A percentile compares a stretch with the other conserved stretches of the same genome.
phyloP scores from a whole-genome alignment of 148 eudicot species.

The Suaeda aralocaspica region DNA sequence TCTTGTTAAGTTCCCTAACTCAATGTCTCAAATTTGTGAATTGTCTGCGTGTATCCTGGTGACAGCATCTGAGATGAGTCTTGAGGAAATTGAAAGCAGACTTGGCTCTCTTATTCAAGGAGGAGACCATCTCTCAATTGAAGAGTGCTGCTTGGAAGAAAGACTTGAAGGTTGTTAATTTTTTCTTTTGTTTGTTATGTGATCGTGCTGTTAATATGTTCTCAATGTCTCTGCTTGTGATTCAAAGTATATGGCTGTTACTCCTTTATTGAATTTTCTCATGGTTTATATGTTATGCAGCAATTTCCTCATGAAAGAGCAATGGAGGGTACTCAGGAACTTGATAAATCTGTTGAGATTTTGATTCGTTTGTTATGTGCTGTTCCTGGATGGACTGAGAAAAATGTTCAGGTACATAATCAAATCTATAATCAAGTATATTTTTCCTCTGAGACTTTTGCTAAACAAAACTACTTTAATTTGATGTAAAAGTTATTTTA shows the following conservation, averaged over 20 bases:
- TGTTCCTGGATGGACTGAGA: slow-evolving; percentile 98
- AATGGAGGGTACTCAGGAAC: slow-evolving; percentile 64
- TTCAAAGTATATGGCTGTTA: not conserved
- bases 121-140: slow-evolving; percentile 69
- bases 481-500: not conserved
- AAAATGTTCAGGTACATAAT: slow-evolving; percentile 80
- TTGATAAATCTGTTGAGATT: slow-evolving; percentile 83
- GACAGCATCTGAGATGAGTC: slow-evolving; percentile 92
- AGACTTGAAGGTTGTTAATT: slow-evolving; percentile 82
- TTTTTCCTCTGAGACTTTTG: too few species aligned
- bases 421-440: not conserved
- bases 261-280: not conserved
- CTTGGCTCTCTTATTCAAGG: slow-evolving; percentile 70
- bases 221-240: not conserved
- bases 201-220: too few species aligned
- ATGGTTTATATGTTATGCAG: slow-evolving; percentile 34
- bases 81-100: slow-evolving; percentile 92
- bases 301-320: slow-evolving; percentile 77
- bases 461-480: not conserved
- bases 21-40: not conserved
- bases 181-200: too few species aligned
- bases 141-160: slow-evolving; percentile 97
- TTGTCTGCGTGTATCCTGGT: slow-evolving; percentile 15
- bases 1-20: not conserved
- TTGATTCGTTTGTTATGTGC: slow-evolving; percentile 85